Percentiles rank a stretch among this genome's conserved stretches.
These are phyloP conservation scores for Colletotrichum orbiculare DNA, from an alignment of 2,329 filamentous ascomycete genomes.

Conservation along the genomic window DNA sequence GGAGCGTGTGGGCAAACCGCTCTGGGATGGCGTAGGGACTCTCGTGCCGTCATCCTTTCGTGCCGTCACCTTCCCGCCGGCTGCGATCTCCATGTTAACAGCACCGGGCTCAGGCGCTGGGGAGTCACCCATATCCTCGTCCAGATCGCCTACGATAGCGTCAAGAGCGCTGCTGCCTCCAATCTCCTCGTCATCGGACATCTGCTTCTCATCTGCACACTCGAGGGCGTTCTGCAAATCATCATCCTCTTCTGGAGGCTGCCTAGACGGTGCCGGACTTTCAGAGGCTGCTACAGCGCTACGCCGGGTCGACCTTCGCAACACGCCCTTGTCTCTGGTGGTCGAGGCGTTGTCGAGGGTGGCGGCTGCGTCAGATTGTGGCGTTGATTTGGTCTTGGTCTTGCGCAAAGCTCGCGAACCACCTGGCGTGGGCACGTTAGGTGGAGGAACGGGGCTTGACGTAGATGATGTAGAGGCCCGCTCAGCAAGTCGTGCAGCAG, in stretches of 20 bases:
- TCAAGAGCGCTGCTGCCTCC: constrained; percentile 78
- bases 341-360: constrained; percentile 59
- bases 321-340: constrained; percentile 66
- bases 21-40: constrained; percentile 82
- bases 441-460: constrained; percentile 48
- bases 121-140: constrained; percentile 83
- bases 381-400: constrained; percentile 59
- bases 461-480: constrained; percentile 52
- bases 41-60: constrained; percentile 91
- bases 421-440: constrained; percentile 52
- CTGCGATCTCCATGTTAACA: constrained; percentile 90
- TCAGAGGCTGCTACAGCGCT: constrained; percentile 61
- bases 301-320: constrained; percentile 73
- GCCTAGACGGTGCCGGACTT: constrained; percentile 61
- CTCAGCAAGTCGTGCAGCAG: constrained; percentile 60
- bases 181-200: constrained; percentile 77
- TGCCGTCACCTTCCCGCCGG: constrained; percentile 88
- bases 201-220: constrained; percentile 90
- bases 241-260: constrained; percentile 68
- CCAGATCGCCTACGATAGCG: constrained; percentile 89
- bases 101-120: constrained; percentile 83
- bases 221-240: constrained; percentile 79
- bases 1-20: constrained; percentile 51
- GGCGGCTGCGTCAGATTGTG: constrained; percentile 52
- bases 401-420: constrained; percentile 57